Evolutionary conservation across 257 asterid genomes (phyloP).

Genomic region (Misopates orontium): DNA sequence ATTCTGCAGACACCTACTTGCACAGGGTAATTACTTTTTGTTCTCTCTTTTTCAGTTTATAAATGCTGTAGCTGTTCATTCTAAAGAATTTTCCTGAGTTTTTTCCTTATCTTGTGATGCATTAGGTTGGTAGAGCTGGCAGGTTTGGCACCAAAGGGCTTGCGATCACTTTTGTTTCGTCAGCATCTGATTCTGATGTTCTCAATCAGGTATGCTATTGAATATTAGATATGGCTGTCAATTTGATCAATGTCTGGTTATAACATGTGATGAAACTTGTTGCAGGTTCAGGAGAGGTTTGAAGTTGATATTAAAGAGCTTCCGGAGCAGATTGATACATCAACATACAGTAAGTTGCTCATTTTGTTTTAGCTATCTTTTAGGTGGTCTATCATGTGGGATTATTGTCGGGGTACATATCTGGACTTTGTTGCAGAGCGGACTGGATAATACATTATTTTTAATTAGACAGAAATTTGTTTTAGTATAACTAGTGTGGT

Average conservation of each 20-base stretch:
- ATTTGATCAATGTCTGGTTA: neutral
- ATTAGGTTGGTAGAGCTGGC: conserved; percentile 95
- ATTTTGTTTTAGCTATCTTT: neutral
- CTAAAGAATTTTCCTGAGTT: conserved; percentile 2
- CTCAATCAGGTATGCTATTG: conserved; percentile 67
- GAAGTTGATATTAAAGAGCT: conserved; percentile 92
- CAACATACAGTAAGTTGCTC: conserved; percentile 73
- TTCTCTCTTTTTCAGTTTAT: neutral
- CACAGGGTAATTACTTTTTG: conserved; percentile 62
- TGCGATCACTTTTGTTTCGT: conserved; percentile 89
- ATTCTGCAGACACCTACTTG: conserved; percentile 88
- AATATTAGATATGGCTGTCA: neutral
- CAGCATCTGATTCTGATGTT: conserved; percentile 91
- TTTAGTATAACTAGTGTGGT: neutral
- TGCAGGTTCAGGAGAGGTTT: conserved; percentile 91
- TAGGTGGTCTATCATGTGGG: neutral
- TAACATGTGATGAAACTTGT: neutral
- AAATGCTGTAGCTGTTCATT: neutral
- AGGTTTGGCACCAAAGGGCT: conserved; percentile 94
- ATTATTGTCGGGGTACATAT: too few species aligned
- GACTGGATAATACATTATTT: neutral
- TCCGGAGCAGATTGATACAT: conserved; percentile 95
- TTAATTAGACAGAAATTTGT: neutral
- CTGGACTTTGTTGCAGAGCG: neutral
- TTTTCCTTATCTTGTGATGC: neutral